phyloP scores from a whole-genome alignment of 495 filamentous ascomycete genomes.

The Penicillium chermesinum region DNA sequence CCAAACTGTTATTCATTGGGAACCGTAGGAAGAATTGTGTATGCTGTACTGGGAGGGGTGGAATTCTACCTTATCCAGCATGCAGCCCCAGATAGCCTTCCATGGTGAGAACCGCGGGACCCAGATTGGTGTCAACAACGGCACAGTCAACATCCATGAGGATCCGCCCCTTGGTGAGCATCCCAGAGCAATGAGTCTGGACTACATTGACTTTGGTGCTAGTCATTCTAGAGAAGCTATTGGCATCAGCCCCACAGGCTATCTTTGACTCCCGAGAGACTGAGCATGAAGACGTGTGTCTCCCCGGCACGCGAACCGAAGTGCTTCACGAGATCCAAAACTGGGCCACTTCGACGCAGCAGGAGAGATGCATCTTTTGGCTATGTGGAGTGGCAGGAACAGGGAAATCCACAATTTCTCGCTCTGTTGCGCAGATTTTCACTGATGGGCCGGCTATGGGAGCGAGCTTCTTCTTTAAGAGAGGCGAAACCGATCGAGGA shows the following conservation, averaged over 20 bases:
- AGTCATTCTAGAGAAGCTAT: neutral
- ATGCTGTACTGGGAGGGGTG: too few species aligned
- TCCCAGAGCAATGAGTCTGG: neutral
- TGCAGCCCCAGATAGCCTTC: neutral
- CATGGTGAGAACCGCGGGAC: neutral
- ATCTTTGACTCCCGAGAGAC: slow-evolving; percentile 11
- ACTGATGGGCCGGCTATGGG: neutral
- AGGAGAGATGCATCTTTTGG: slow-evolving; percentile 1
- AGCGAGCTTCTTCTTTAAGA: slow-evolving; percentile 1
- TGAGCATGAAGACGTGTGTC: neutral
- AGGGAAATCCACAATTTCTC: slow-evolving; percentile 1
- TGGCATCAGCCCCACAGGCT: slow-evolving; percentile 1
- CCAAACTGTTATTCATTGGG: too few species aligned
- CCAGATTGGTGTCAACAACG: neutral
- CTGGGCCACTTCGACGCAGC: neutral
- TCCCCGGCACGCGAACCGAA: neutral
- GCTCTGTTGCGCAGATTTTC: neutral
- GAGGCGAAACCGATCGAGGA: slow-evolving; percentile 1
- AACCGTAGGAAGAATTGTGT: too few species aligned
- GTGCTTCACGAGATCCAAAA: neutral
- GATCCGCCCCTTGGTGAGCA: neutral
- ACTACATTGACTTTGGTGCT: neutral
- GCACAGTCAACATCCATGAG: neutral
- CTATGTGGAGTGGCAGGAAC: slow-evolving; percentile 3
- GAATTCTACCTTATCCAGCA: neutral